phyloP scores from a whole-genome alignment of 2,329 filamentous ascomycete genomes.

The Calonectria pseudoturangicola region DNA sequence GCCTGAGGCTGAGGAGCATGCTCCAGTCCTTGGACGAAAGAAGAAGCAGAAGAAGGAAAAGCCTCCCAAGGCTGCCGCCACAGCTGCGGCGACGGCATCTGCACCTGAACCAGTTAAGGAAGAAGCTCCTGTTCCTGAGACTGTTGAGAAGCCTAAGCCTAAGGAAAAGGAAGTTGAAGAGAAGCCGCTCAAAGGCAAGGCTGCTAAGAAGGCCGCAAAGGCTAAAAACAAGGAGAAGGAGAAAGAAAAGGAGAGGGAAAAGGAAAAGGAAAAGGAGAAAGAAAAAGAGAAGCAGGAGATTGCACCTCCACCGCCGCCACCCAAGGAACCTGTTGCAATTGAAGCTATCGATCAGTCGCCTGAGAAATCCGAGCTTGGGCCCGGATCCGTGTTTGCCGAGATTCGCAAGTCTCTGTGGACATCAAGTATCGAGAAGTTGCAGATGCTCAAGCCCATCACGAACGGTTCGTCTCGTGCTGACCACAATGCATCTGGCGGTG shows the following conservation, averaged over 20 bases:
- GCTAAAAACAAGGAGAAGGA: slow-evolving; percentile 55
- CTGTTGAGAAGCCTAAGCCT: slow-evolving; percentile 23
- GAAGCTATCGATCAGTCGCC: slow-evolving; percentile 45
- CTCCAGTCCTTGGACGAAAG: slow-evolving; percentile 85
- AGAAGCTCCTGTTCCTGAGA: slow-evolving; percentile 35
- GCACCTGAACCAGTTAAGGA: slow-evolving; percentile 41
- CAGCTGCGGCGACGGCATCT: slow-evolving; percentile 37
- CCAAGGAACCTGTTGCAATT: slow-evolving; percentile 43
- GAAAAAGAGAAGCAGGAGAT: slow-evolving; percentile 50
- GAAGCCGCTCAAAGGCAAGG: slow-evolving; percentile 53
- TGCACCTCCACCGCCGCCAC: slow-evolving; percentile 47
- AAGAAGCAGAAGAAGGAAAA: slow-evolving; percentile 91
- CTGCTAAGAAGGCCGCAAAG: slow-evolving; percentile 57
- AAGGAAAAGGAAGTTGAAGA: slow-evolving; percentile 47
- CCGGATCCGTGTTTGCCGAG: slow-evolving; percentile 60
- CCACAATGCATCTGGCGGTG: slow-evolving; percentile 44
- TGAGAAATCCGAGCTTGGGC: slow-evolving; percentile 58
- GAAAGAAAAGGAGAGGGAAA: slow-evolving; percentile 52
- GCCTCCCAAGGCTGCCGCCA: slow-evolving; percentile 52
- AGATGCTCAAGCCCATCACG: slow-evolving; percentile 61
- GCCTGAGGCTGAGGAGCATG: slow-evolving; percentile 75
- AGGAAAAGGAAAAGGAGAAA: slow-evolving; percentile 47
- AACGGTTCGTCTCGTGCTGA: slow-evolving; percentile 56
- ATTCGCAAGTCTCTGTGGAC: slow-evolving; percentile 59
- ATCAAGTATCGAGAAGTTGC: slow-evolving; percentile 59